Evolutionary conservation across 352 stramenopile species (phyloP).

Genomic region (Phytophthora hybrid): DNA sequence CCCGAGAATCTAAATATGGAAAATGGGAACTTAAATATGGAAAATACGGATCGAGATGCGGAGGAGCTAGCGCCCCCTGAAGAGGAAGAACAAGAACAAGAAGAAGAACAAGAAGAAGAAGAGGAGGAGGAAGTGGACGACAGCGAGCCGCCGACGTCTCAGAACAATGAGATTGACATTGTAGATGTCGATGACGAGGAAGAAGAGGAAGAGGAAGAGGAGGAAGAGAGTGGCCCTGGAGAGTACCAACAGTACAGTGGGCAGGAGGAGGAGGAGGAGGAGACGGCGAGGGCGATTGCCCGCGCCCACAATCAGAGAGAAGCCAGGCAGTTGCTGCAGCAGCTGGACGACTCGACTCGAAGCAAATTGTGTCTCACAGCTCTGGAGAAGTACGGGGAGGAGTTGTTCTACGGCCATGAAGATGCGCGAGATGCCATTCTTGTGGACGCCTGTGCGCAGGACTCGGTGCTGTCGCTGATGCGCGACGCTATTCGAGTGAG

Average conservation of each 20-base stretch:
- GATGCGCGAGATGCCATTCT: conserved; percentile 65
- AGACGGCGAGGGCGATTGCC: conserved; percentile 36
- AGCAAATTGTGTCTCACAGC: conserved; percentile 68
- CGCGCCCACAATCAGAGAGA: conserved; percentile 64
- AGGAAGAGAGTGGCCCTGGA: conserved; percentile 3
- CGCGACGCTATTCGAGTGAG: conserved; percentile 62
- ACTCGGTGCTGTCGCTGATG: conserved; percentile 63
- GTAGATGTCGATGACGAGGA: conserved; percentile 50
- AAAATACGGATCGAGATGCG: conserved; percentile 11
- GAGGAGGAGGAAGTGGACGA: conserved; percentile 24
- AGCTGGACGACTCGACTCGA: conserved; percentile 62
- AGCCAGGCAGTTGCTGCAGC: conserved; percentile 52
- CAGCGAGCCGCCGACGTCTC: conserved; percentile 27
- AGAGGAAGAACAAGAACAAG: conserved; percentile 12
- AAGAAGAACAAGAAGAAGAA: conserved; percentile 10
- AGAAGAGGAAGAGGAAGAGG: conserved; percentile 17
- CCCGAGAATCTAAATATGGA: conserved; percentile 15
- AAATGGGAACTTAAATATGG: conserved; percentile 14
- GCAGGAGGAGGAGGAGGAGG: conserved; percentile 40
- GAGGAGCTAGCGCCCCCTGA: conserved; percentile 27
- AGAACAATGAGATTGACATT: conserved; percentile 53
- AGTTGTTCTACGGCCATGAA: conserved; percentile 73
- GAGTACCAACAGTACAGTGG: conserved; percentile 20
- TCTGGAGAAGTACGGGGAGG: conserved; percentile 74
- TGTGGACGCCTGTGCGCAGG: conserved; percentile 66